Percentiles rank a stretch among this genome's conserved stretches.
Conservation (phyloP, 805 yeast genomes). For the Yarrowia sp. region DNA sequence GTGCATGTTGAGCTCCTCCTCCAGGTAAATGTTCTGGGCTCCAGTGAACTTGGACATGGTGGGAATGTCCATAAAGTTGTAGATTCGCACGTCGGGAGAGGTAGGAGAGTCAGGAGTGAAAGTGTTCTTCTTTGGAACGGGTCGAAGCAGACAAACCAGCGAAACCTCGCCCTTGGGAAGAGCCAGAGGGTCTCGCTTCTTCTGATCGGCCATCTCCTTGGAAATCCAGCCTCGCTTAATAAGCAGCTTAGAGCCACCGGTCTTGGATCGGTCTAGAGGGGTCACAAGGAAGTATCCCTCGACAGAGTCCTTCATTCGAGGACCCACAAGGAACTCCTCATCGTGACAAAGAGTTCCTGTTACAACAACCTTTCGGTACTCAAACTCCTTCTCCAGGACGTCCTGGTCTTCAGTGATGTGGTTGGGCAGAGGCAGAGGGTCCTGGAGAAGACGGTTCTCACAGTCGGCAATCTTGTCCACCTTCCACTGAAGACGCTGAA, state of each 20-base stretch:
- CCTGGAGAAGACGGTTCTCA: slow-evolving; percentile 79
- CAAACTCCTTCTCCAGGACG: slow-evolving; percentile 65
- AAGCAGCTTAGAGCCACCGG: slow-evolving; percentile 73
- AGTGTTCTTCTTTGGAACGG: slow-evolving; percentile 66
- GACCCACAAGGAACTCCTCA: slow-evolving; percentile 91
- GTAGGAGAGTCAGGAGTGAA: slow-evolving; percentile 76
- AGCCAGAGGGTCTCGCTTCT: slow-evolving; percentile 64
- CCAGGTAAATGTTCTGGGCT: slow-evolving; percentile 72
- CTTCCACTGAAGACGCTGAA: slow-evolving; percentile 85
- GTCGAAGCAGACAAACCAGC: slow-evolving; percentile 75
- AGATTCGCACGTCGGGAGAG: slow-evolving; percentile 61
- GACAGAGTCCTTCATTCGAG: slow-evolving; percentile 73
- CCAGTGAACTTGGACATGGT: slow-evolving; percentile 77
- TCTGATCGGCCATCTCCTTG: slow-evolving; percentile 64
- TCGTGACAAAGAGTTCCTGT: slow-evolving; percentile 82
- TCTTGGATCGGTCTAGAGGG: slow-evolving; percentile 67
- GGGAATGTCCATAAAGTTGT: slow-evolving; percentile 79
- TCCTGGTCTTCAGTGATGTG: slow-evolving; percentile 60
- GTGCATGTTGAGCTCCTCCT: slow-evolving; percentile 52
- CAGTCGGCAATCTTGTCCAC: slow-evolving; percentile 78
- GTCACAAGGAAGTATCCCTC: slow-evolving; percentile 82
- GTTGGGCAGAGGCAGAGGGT: slow-evolving; percentile 73
- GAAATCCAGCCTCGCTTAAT: slow-evolving; percentile 93
- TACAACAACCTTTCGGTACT: slow-evolving; percentile 78
- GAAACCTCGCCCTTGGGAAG: slow-evolving; percentile 75